A percentile compares a stretch with the other conserved stretches of the same genome.
These are phyloP conservation scores for Alnus glutinosa DNA, from an alignment of 306 rosid species.

Conservation along the genomic window DNA sequence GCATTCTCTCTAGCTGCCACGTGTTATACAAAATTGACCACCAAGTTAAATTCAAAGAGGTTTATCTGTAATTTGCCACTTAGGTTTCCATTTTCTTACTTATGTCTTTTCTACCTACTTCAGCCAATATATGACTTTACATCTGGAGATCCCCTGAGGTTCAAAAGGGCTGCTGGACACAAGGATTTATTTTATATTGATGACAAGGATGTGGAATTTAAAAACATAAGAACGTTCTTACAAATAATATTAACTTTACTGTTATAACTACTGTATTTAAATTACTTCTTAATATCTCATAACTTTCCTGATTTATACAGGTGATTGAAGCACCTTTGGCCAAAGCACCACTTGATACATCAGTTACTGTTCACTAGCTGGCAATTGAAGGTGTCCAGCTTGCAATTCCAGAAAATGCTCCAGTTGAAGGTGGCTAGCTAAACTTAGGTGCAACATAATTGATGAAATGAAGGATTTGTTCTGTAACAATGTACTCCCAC, in stretches of 20 bases:
- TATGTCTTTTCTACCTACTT: conserved; percentile 30
- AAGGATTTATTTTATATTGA: conserved; percentile 87
- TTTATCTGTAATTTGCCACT: conserved; percentile 22
- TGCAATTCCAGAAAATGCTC: conserved; percentile 80
- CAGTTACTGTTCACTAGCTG: conserved; percentile 77
- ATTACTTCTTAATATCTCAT: conserved; percentile 20
- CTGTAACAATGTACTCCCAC: no score
- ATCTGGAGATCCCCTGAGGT: conserved; percentile 68
- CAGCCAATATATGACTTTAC: conserved; percentile 88
- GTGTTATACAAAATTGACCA: background rate
- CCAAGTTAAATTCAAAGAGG: background rate
- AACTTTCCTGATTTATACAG: conserved; percentile 41
- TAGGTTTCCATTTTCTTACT: conserved; percentile 29
- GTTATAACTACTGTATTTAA: conserved; percentile 18
- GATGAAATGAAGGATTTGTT: conserved; percentile 11
- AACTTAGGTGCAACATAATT: conserved; percentile 14
- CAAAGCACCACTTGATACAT: conserved; percentile 72
- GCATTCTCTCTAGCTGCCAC: background rate
- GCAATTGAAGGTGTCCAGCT: conserved; percentile 97
- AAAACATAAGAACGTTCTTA: conserved; percentile 61
- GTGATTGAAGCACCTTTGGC: conserved; percentile 74
- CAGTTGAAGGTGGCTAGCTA: conserved; percentile 55
- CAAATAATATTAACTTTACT: conserved; percentile 29
- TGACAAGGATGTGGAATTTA: conserved; percentile 88
- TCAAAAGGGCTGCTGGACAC: conserved; percentile 84